Base-by-base conservation (phyloP, 768 basidiomycete genomes). In the Pisolithus tinctorius region DNA sequence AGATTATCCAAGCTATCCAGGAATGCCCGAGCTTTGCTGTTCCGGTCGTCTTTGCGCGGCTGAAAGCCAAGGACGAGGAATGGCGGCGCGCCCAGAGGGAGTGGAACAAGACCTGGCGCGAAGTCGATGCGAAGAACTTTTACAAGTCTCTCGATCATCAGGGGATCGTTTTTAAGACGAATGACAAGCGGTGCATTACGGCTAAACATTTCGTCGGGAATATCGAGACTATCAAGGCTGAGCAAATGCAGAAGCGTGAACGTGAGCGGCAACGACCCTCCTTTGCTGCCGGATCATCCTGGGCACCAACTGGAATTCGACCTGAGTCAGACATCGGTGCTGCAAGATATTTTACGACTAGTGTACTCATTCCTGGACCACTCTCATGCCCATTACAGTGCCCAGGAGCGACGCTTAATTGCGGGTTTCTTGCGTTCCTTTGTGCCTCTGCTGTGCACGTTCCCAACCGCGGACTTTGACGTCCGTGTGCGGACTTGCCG, bases 71-170 rank as follows among this genome's bases (percentile, higher is more conserved):
- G 68, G 90, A 97, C 66, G 94, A 96, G 54, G 96, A 99, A 64
- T 99, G 96, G 96, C 84, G 91, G 62, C 79, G 90, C 30, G 84
- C 88, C 27, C 90, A 93, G 66, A 79, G 95, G 27, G 94, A 97
- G 68, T 98, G 93, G 92, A 91, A 87, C 70, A 81, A 88, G 54
- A 94, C 93, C 14, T 98, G 96, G 96, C 79, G 93, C 47, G 95
- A 97, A 66, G 88, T 94, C 45, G 93, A 99, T 61, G 86, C 86
- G 50, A 93, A 93, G 72, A 98, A 98, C 73, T 98, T 94, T 65
- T 95, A 96, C 82, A 97, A 95, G 71, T 86, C 88, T 29, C 82
- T 98, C 46, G 96, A 99, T 65, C 92, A 96, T 63, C 94, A 96
- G 66, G 94, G 93, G 16, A 88, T 90, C 66, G 82, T 78, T 53